Evolutionary conservation across 2,329 filamentous ascomycete species (phyloP), one percentile per base, ranked within the genome.

Genomic region (Thelonectria olida): DNA sequence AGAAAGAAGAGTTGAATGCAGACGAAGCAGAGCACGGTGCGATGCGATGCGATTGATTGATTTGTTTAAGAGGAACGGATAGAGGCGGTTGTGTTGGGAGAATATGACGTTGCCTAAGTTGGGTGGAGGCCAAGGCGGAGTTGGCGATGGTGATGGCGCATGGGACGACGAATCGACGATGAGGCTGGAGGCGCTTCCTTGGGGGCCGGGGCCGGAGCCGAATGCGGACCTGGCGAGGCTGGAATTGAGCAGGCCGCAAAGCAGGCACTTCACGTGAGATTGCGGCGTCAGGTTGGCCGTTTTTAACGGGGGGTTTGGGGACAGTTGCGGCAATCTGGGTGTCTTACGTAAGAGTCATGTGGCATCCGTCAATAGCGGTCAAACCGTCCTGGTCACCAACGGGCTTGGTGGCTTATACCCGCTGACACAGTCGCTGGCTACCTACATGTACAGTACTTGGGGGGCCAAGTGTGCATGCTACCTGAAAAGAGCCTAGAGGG

Each of bases 261-360:
- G 34, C 25, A 47, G 50, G 27, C 31, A 23, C 56, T 59, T 61
- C 69, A 71, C 69, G 69, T 71, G 69, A 70, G 66, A 71, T 70
- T 71, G 69, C 62, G 67, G 69, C 64, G 67, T 48, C 61, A 15
- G 15, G 10, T 28, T 28, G 27, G 27, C n/a, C n/a, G 31, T 34
- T 15, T 2, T 34, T 10, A 10, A n/a, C n/a, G n/a, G n/a, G 10
- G 6, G 4, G 6, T 15, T 34, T 15, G 31, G 31, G 31, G 31
- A 34, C 13, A 34, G 12, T 34, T 15, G 13, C 19, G 41, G 8
- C 19, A 22, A 38, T 28, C 22, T 22, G 23, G 25, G 49, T 7
- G 44, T 25, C 23, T 58, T 58, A 53, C 36, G 56, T 53, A 53
- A 58, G 10, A 25, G 39, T 23, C 49, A 53, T 52, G 41, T 58